Conservation (phyloP, 1,284 basidiomycete genomes). For the Hemileia vastatrix region DNA sequence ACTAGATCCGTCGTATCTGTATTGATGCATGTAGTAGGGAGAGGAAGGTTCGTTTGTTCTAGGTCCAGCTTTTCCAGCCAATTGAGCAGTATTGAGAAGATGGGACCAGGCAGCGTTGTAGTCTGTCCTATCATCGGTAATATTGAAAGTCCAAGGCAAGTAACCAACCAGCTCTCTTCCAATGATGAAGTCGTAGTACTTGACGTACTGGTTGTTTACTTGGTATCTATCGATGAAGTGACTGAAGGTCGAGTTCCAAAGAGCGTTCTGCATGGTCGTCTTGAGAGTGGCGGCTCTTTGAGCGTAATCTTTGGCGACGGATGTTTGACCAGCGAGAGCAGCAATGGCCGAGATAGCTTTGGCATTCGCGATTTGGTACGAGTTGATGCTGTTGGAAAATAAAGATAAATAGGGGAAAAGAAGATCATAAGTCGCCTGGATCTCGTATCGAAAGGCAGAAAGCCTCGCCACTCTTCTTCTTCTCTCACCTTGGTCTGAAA, state of each 20-base stretch:
- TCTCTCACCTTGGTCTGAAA: constrained; percentile 4
- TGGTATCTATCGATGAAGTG: constrained; percentile 18
- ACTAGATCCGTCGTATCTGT: constrained; percentile 9
- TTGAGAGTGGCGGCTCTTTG: constrained; percentile 5
- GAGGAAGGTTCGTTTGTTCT: constrained; percentile 13
- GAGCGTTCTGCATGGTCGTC: constrained; percentile 1
- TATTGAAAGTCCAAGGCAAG: constrained; percentile 10
- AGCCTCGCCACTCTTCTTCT: too few relatives aligned
- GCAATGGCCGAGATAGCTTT: constrained; percentile 7
- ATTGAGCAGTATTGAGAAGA: neutral
- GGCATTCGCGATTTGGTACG: constrained; percentile 12
- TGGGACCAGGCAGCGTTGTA: constrained; percentile 8
- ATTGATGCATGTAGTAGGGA: constrained; percentile 18
- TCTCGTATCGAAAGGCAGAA: too few relatives aligned
- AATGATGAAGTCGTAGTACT: constrained; percentile 13
- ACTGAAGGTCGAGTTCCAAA: constrained; percentile 10
- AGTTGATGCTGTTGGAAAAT: constrained; percentile 5
- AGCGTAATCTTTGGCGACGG: neutral
- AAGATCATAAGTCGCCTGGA: too few relatives aligned
- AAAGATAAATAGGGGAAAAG: too few relatives aligned
- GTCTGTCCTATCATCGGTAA: constrained; percentile 1
- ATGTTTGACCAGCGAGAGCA: neutral
- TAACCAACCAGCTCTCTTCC: constrained; percentile 13
- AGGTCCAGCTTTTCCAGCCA: neutral
- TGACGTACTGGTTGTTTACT: constrained; percentile 16